Conservation (phyloP, 1,284 basidiomycete genomes). For the Sutorius eximius region DNA sequence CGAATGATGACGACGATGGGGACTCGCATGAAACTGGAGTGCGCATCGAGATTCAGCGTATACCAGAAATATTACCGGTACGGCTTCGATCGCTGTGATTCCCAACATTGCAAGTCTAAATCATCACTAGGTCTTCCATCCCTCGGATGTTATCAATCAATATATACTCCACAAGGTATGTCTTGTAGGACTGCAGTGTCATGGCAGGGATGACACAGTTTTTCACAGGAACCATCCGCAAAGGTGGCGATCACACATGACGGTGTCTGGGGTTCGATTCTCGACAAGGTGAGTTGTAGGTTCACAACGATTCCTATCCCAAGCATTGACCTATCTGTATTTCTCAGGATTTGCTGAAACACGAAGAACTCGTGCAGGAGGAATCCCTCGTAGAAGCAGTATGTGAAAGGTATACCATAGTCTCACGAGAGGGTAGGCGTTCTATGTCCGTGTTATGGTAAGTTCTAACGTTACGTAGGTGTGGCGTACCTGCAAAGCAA, state of each 20-base stretch:
- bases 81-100: neutral
- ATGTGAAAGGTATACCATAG: conserved; percentile 13
- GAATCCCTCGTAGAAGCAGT: conserved; percentile 13
- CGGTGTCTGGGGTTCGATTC: conserved; percentile 19
- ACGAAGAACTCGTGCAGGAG: conserved; percentile 15
- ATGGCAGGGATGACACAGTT: neutral
- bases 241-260: conserved; percentile 28
- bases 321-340: neutral
- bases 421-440: conserved; percentile 13
- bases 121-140: conserved; percentile 23
- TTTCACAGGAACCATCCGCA: conserved; percentile 24
- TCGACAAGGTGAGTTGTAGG: conserved; percentile 13
- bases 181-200: neutral
- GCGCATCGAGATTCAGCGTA: conserved; percentile 16
- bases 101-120: conserved; percentile 1
- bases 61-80: conserved; percentile 25
- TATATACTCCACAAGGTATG: conserved; percentile 22
- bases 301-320: neutral
- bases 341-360: conserved; percentile 13
- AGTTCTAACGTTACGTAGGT: conserved; percentile 10
- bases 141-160: conserved; percentile 24
- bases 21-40: neutral
- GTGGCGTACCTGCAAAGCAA: conserved; percentile 23
- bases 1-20: conserved; percentile 1
- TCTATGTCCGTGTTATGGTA: neutral